phyloP scores from a whole-genome alignment of 805 yeast genomes.

The Metschnikowia proteae region DNA sequence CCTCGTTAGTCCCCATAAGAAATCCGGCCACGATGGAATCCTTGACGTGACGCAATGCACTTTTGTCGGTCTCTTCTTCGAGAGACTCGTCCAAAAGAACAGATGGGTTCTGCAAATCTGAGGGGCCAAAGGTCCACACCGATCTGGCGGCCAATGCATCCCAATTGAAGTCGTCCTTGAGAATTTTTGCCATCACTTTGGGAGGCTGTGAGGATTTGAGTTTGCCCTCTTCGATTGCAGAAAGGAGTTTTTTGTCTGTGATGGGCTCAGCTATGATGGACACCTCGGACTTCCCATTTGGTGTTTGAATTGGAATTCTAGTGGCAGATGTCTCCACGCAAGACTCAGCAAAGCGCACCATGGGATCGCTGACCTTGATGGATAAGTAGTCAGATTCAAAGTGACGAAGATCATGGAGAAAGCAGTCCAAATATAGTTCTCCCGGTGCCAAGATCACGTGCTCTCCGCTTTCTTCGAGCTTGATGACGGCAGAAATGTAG shows the following conservation, averaged over 20 bases:
- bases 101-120: constrained; percentile 45
- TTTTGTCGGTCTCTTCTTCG: constrained; percentile 61
- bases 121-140: constrained; percentile 73
- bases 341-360: constrained; percentile 76
- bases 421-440: constrained; percentile 81
- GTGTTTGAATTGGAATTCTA: constrained; percentile 56
- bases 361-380: constrained; percentile 81
- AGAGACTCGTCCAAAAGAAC: constrained; percentile 68
- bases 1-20: constrained; percentile 76
- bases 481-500: constrained; percentile 64
- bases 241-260: constrained; percentile 44
- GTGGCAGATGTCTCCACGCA: constrained; percentile 62
- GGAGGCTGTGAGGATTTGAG: constrained; percentile 33
- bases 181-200: constrained; percentile 47
- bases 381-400: constrained; percentile 58
- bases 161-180: constrained; percentile 66
- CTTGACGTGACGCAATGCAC: constrained; percentile 40
- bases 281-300: constrained; percentile 51
- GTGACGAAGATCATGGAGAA: constrained; percentile 69
- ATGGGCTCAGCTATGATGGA: constrained; percentile 78
- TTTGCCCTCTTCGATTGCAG: constrained; percentile 52
- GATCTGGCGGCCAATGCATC: constrained; percentile 81
- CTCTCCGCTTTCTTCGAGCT: constrained; percentile 87
- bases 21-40: constrained; percentile 72
- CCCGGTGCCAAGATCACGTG: constrained; percentile 79